Percentiles rank a stretch among this genome's conserved stretches.
Evolutionary conservation across 345 rosid species (phyloP).

Genomic region (Salix dunnii): DNA sequence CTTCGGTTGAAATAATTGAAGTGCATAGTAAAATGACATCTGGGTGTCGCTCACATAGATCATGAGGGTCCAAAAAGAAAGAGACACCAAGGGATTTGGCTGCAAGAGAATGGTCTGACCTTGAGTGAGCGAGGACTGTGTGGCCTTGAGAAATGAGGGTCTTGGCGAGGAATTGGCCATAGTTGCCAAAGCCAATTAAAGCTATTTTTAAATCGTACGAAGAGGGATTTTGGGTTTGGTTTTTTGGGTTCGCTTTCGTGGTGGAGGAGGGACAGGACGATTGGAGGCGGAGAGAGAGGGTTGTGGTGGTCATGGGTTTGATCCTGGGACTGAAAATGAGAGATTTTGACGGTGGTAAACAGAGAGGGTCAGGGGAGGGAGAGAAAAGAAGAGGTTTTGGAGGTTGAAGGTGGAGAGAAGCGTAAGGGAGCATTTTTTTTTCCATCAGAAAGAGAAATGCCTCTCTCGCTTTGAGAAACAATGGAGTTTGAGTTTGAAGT

Average conservation of each 20-base stretch:
- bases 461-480: too few species aligned
- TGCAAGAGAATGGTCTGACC: conserved; percentile 41
- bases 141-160: conserved; percentile 61
- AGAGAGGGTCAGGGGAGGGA: not conserved
- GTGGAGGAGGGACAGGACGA: not conserved
- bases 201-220: conserved; percentile 51
- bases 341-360: not conserved
- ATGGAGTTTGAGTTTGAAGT: too few species aligned
- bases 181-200: conserved; percentile 74
- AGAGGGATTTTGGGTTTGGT: not conserved
- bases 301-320: not conserved
- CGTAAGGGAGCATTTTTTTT: too few species aligned
- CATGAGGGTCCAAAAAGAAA: conserved; percentile 45
- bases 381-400: not conserved
- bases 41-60: conserved; percentile 55
- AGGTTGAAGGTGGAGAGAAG: not conserved
- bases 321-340: not conserved
- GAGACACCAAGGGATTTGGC: conserved; percentile 50
- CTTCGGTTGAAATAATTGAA: conserved; percentile 59
- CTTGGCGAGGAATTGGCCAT: conserved; percentile 66
- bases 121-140: conserved; percentile 58
- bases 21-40: conserved; percentile 61
- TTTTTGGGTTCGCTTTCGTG: not conserved
- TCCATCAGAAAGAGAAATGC: too few species aligned
- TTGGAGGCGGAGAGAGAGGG: not conserved